Evolutionary conservation across 176 grass and related monocot genomes (phyloP).

Genomic region (Rhynchospora breviuscula): DNA sequence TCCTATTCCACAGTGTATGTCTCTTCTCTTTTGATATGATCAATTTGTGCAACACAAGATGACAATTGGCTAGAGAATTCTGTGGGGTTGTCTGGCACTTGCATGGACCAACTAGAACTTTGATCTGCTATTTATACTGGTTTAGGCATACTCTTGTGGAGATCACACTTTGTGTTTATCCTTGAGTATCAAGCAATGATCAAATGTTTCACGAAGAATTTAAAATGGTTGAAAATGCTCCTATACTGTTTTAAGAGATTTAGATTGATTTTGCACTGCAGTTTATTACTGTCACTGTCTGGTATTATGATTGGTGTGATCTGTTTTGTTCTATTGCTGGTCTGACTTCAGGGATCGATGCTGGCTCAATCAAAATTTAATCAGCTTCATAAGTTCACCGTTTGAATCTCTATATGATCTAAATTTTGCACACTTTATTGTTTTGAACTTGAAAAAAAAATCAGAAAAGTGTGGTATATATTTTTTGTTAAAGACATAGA

Average conservation of each 20-base stretch:
- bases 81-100: background rate
- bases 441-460: background rate
- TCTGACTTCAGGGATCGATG: background rate
- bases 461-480: background rate
- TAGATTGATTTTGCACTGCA: background rate
- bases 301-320: background rate
- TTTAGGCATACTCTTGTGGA: background rate
- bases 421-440: background rate
- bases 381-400: background rate
- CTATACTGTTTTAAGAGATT: background rate
- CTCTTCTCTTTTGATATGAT: slow-evolving; percentile 22
- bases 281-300: background rate
- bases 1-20: slow-evolving; percentile 75
- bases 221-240: background rate
- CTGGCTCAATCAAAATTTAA: background rate
- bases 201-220: background rate
- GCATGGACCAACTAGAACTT: background rate
- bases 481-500: background rate
- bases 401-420: background rate
- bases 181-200: background rate
- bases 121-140: background rate
- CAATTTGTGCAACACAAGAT: background rate
- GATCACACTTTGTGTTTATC: background rate
- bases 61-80: background rate
- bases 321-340: background rate